Conservation (phyloP, 192 early-diverging fungal species). For the Coemansia erecta region DNA sequence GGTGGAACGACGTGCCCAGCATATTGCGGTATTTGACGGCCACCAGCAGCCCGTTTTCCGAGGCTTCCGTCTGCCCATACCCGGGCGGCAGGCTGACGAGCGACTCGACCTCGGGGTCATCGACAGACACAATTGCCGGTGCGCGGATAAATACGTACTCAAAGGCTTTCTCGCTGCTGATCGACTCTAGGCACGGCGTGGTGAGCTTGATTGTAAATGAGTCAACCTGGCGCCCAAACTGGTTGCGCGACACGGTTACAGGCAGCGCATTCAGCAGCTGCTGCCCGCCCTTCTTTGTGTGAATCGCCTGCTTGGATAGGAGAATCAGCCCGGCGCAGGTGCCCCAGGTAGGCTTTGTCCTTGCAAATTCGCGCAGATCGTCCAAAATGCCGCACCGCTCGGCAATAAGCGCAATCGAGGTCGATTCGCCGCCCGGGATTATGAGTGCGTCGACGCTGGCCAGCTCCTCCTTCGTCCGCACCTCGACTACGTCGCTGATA, state of each 20-base stretch:
- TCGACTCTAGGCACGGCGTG: conserved; percentile 48
- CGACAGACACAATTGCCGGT: conserved; percentile 73
- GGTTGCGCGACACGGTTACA: conserved; percentile 86
- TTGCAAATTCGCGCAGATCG: conserved; percentile 74
- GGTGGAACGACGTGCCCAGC: conserved; percentile 93
- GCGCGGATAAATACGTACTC: conserved; percentile 93
- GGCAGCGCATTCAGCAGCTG: conserved; percentile 77
- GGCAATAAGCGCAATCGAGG: conserved; percentile 89
- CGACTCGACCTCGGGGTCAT: conserved; percentile 71
- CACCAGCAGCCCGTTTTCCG: conserved; percentile 67
- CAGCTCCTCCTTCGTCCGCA: conserved; percentile 74
- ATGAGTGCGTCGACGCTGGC: conserved; percentile 80
- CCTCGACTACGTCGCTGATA: conserved; percentile 38
- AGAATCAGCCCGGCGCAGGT: conserved; percentile 97
- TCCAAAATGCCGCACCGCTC: conserved; percentile 82
- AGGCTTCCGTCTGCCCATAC: conserved; percentile 48
- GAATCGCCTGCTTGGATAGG: conserved; percentile 69
- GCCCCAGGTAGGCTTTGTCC: conserved; percentile 80
- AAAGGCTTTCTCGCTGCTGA: conserved; percentile 35
- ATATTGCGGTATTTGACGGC: conserved; percentile 87
- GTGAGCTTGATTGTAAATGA: conserved; percentile 78
- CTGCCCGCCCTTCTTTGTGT: conserved; percentile 85
- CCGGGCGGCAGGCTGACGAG: conserved; percentile 62
- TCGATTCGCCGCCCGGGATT: conserved; percentile 94
- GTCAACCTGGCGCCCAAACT: conserved; percentile 91